Conservation (phyloP, 129 eudicot genomes). For the Smallanthus sonchifolius region DNA sequence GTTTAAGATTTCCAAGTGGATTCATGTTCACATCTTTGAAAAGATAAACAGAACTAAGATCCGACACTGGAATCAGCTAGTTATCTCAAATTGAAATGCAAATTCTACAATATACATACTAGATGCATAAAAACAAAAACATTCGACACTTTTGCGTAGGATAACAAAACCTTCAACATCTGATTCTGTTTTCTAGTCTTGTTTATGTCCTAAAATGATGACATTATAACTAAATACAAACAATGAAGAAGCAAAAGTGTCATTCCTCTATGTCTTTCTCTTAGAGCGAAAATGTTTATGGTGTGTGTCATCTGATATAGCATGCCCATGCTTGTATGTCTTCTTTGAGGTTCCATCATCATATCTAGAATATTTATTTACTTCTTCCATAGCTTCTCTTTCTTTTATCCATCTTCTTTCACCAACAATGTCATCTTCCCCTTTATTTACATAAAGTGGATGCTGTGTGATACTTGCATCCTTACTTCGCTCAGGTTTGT, state of each 20-base stretch:
- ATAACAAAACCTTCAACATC: neutral
- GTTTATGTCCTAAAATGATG: neutral
- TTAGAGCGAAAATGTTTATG: slow-evolving; percentile 32
- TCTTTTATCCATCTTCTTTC: slow-evolving; percentile 40
- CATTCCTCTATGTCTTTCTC: slow-evolving; percentile 31
- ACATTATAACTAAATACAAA: neutral
- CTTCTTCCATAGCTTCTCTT: slow-evolving; percentile 20
- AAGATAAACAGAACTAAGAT: neutral
- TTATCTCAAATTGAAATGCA: neutral
- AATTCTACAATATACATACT: neutral
- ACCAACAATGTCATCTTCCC: slow-evolving; percentile 33
- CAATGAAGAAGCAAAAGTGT: neutral
- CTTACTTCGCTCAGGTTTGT: slow-evolving; percentile 48
- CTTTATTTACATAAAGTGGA: slow-evolving; percentile 26
- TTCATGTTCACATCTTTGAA: neutral
- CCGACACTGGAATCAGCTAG: too few species aligned
- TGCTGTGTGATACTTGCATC: slow-evolving; percentile 23
- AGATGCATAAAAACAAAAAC: neutral
- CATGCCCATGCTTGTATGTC: slow-evolving; percentile 28
- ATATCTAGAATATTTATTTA: slow-evolving; percentile 16
- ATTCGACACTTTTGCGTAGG: neutral
- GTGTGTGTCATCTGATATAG: slow-evolving; percentile 24
- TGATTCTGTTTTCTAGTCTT: neutral
- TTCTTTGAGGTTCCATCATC: slow-evolving; percentile 25
- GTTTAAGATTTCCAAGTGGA: too few species aligned